phyloP scores from a whole-genome alignment of 192 early-diverging fungal genomes.

The Backusella parvicylindrica region DNA sequence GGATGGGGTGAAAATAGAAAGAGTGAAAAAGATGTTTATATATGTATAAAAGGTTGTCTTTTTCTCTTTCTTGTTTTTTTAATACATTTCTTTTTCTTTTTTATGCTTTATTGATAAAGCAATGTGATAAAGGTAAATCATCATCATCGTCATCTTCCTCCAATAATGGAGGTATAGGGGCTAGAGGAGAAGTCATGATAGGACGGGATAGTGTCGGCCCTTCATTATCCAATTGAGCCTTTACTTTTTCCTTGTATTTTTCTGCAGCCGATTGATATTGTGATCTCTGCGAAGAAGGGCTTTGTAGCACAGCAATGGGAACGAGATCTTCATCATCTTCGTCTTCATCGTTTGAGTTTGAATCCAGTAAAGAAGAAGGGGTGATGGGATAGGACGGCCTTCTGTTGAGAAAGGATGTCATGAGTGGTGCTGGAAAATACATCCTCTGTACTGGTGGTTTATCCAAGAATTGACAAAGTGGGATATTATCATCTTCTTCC shows the following conservation, averaged over 20 bases:
- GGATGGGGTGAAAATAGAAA: not conserved
- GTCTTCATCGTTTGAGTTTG: conserved; percentile 5
- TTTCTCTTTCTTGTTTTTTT: no score
- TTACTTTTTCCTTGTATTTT: conserved; percentile 24
- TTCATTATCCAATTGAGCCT: not conserved
- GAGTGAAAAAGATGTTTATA: not conserved
- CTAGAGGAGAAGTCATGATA: not conserved
- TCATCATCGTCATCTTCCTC: conserved; percentile 13
- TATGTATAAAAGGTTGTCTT: no score
- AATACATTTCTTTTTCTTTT: not conserved
- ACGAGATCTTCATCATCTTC: conserved; percentile 18
- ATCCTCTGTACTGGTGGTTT: not conserved
- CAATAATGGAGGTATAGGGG: conserved; percentile 1
- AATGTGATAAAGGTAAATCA: conserved; percentile 14
- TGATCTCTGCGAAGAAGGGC: not conserved
- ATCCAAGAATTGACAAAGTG: not conserved
- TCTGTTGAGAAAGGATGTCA: not conserved
- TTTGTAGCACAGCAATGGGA: conserved; percentile 13
- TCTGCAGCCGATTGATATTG: conserved; percentile 20
- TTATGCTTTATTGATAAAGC: not conserved
- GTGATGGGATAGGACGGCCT: conserved; percentile 1
- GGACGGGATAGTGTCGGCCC: not conserved
- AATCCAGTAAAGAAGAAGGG: not conserved
- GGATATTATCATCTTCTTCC: conserved; percentile 7
- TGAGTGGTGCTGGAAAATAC: not conserved